These are phyloP conservation scores for Epichloe brachyelytri DNA, from an alignment of 2,329 filamentous ascomycete species.

Conservation along the genomic window DNA sequence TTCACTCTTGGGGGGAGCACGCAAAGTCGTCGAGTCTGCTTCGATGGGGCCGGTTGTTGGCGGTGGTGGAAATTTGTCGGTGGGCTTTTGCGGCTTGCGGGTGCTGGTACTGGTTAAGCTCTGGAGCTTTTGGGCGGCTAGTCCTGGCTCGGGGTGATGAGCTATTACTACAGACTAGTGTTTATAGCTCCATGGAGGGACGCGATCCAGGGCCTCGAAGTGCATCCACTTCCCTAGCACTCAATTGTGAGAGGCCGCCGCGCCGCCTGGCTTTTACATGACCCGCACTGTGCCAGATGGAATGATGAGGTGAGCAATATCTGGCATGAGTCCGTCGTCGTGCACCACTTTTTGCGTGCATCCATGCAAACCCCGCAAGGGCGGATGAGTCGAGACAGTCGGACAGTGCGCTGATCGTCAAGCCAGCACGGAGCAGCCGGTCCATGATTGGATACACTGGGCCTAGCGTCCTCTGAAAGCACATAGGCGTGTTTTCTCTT, in stretches of 20 bases:
- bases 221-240: too few relatives aligned
- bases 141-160: background rate
- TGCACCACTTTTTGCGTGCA: too few relatives aligned
- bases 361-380: too few relatives aligned
- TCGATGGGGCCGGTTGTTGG: slow-evolving; percentile 2
- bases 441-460: too few relatives aligned
- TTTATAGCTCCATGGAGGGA: too few relatives aligned
- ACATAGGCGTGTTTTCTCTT: too few relatives aligned
- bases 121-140: background rate
- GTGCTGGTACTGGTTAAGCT: background rate
- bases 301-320: background rate
- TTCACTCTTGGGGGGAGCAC: slow-evolving; percentile 3
- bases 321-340: background rate
- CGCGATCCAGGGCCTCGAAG: too few relatives aligned
- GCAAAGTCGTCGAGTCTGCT: background rate
- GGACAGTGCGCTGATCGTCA: too few relatives aligned
- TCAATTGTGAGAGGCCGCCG: background rate
- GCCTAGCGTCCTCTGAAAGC: too few relatives aligned
- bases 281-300: slow-evolving; percentile 3
- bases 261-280: background rate
- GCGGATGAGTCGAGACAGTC: too few relatives aligned
- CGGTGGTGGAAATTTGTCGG: slow-evolving; percentile 4
- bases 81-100: background rate
- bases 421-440: too few relatives aligned
- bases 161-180: too few relatives aligned